Percentiles rank a stretch among this genome's conserved stretches.
Evolutionary conservation across 2,329 filamentous ascomycete species (phyloP).

Genomic region (Emergomyces pasteurianus): DNA sequence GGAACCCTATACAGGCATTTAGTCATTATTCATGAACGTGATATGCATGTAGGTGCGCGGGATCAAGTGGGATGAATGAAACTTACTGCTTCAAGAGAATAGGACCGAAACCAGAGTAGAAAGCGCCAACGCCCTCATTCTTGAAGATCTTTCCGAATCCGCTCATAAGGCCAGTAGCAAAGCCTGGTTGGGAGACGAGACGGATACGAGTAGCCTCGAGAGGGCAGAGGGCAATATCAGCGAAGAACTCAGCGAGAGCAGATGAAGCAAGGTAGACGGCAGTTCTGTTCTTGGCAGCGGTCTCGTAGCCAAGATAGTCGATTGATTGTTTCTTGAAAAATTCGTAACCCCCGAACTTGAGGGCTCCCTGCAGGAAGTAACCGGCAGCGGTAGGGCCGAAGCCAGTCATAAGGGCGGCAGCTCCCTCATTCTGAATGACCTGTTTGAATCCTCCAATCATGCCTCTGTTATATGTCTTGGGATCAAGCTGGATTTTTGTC

Average conservation of each 20-base stretch:
- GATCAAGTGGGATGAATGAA: neutral
- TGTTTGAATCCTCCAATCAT: slow-evolving; percentile 77
- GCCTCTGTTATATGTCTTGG: slow-evolving; percentile 76
- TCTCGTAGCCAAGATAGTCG: slow-evolving; percentile 65
- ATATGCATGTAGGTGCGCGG: neutral
- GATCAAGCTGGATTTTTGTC: slow-evolving; percentile 90
- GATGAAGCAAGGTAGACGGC: slow-evolving; percentile 64
- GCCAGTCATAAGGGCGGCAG: slow-evolving; percentile 74
- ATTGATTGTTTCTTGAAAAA: slow-evolving; percentile 92
- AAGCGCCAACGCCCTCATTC: slow-evolving; percentile 70
- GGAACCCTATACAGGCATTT: slow-evolving; percentile 50
- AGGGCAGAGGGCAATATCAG: slow-evolving; percentile 62
- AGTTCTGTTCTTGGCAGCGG: slow-evolving; percentile 65
- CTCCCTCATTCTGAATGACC: slow-evolving; percentile 73
- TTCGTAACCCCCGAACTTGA: slow-evolving; percentile 93
- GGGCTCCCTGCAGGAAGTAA: slow-evolving; percentile 87
- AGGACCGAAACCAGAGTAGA: slow-evolving; percentile 85
- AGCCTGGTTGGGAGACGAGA: slow-evolving; percentile 78
- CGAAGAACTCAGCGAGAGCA: slow-evolving; percentile 52
- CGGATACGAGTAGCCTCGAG: slow-evolving; percentile 89
- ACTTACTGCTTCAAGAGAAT: slow-evolving; percentile 73
- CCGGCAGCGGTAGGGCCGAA: slow-evolving; percentile 74
- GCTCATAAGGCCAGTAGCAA: slow-evolving; percentile 65
- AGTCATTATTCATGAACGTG: slow-evolving; percentile 5
- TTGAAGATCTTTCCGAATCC: slow-evolving; percentile 75